Percentiles rank a stretch among this genome's conserved stretches.
Evolutionary conservation across 148 eudicot genomes (phyloP).

Genomic region (Rhododendron ovatum): DNA sequence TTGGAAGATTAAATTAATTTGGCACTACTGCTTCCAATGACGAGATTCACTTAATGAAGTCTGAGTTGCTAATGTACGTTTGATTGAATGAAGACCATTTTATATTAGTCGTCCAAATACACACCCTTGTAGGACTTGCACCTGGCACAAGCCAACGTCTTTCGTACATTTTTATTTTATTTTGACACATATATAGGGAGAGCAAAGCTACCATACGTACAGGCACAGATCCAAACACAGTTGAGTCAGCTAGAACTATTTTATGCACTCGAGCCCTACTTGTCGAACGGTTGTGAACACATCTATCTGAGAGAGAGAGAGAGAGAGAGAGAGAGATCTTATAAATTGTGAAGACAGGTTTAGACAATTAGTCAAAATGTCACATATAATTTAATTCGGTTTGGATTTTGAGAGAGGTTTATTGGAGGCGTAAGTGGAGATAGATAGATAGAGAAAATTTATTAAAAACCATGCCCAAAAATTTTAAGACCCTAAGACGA

Average conservation of each 20-base stretch:
- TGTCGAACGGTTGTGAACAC: not conserved
- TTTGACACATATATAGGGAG: not conserved
- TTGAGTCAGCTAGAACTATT: not conserved
- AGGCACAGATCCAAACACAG: not conserved
- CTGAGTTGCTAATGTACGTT: not conserved
- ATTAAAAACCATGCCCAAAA: no score
- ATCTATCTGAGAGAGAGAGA: no score
- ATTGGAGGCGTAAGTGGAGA: no score
- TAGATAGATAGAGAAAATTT: no score
- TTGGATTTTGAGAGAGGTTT: no score
- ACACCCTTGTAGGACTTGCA: slow-evolving; percentile 11
- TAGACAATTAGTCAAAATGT: no score
- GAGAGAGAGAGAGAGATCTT: no score
- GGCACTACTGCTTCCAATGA: slow-evolving; percentile 13
- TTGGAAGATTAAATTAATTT: slow-evolving; percentile 5
- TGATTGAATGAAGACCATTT: slow-evolving; percentile 24
- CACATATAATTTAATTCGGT: no score
- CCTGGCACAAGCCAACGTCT: not conserved
- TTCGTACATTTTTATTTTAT: not conserved
- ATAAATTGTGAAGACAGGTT: no score
- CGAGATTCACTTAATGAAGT: slow-evolving; percentile 30
- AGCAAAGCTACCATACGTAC: not conserved
- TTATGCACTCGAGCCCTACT: not conserved
- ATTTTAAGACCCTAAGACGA: no score
- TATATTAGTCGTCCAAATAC: slow-evolving; percentile 13